A percentile compares a stretch with the other conserved stretches of the same genome.
Conservation (phyloP, 2,329 filamentous ascomycete genomes). For the Emergomyces africanus region DNA sequence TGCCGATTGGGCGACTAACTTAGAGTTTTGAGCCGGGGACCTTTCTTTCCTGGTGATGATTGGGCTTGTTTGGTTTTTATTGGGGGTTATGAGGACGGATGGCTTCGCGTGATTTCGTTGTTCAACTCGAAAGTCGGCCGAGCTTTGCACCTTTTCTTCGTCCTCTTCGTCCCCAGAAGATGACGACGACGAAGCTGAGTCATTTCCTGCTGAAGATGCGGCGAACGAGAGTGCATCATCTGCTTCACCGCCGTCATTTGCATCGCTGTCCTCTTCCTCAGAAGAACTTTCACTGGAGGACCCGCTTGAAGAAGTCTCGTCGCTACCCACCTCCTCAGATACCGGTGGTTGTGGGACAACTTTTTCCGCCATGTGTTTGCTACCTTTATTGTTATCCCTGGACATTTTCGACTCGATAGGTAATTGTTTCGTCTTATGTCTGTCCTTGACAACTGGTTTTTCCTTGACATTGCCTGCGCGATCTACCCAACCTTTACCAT, state of each 20-base stretch:
- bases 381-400: slow-evolving; percentile 8
- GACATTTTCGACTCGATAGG: slow-evolving; percentile 2
- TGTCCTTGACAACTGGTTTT: slow-evolving; percentile 18
- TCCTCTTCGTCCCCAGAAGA: slow-evolving; percentile 16
- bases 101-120: neutral
- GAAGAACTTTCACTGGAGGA: slow-evolving; percentile 19
- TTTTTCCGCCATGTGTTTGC: slow-evolving; percentile 3
- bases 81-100: slow-evolving; percentile 27
- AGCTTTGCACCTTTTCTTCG: slow-evolving; percentile 7
- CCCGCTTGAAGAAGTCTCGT: slow-evolving; percentile 13
- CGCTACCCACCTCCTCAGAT: slow-evolving; percentile 19
- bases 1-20: slow-evolving; percentile 12
- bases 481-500: slow-evolving; percentile 83
- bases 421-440: slow-evolving; percentile 17
- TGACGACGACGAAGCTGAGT: neutral
- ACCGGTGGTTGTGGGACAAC: slow-evolving; percentile 14
- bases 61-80: slow-evolving; percentile 12
- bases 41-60: slow-evolving; percentile 41
- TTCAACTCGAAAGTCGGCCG: neutral
- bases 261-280: slow-evolving; percentile 11
- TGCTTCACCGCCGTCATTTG: neutral
- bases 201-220: neutral
- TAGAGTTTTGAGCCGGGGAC: neutral
- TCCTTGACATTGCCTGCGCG: slow-evolving; percentile 58
- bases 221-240: neutral